Conservation (phyloP, 495 filamentous ascomycete genomes). For the Viridothelium virens region DNA sequence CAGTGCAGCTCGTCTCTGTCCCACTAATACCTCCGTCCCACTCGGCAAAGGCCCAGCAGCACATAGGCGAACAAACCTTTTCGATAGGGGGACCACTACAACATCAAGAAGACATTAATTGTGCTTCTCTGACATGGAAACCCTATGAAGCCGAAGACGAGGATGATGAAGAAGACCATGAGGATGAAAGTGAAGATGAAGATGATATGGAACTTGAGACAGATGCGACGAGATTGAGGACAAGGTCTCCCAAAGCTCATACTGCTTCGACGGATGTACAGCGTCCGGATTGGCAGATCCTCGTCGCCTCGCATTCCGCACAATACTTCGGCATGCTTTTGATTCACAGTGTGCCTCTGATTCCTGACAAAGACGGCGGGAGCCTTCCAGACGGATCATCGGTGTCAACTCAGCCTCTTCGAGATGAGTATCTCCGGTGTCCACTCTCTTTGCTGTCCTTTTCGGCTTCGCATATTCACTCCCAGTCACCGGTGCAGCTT, state of each 20-base stretch:
- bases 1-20: slow-evolving; percentile 60
- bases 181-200: slow-evolving; percentile 15
- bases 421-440: slow-evolving; percentile 43
- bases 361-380: slow-evolving; percentile 4
- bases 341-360: slow-evolving; percentile 46
- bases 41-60: slow-evolving; percentile 32
- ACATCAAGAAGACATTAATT: slow-evolving; percentile 54
- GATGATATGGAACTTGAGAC: slow-evolving; percentile 25
- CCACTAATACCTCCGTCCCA: slow-evolving; percentile 68
- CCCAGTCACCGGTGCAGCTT: slow-evolving; percentile 43
- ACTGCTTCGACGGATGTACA: background rate
- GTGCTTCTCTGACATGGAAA: slow-evolving; percentile 60
- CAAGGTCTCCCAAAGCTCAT: background rate
- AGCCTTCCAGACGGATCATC: background rate
- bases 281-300: slow-evolving; percentile 43
- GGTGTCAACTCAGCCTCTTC: slow-evolving; percentile 11
- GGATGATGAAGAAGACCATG: slow-evolving; percentile 20
- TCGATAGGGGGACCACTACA: slow-evolving; percentile 44
- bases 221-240: slow-evolving; percentile 12
- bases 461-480: background rate
- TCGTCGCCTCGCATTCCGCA: slow-evolving; percentile 56
- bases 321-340: slow-evolving; percentile 59
- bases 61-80: slow-evolving; percentile 48
- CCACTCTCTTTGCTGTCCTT: slow-evolving; percentile 31
- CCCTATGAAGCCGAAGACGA: slow-evolving; percentile 35